Base-by-base conservation (phyloP, 2,329 filamentous ascomycete genomes). In the Neopestalotiopsis sp. region DNA sequence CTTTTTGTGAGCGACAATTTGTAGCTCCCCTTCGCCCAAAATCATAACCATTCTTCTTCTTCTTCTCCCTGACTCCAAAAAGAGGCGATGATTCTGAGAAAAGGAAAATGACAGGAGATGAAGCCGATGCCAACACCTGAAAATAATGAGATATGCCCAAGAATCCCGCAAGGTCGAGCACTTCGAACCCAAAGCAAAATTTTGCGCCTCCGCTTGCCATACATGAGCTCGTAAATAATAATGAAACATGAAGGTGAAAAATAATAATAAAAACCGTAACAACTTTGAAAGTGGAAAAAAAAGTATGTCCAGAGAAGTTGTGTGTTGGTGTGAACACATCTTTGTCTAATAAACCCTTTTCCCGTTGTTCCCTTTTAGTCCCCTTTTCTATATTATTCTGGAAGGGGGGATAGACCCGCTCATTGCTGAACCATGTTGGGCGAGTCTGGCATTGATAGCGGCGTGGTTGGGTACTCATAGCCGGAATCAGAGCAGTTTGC, bases 371-470 rank as follows among this genome's bases (percentile, higher is more conserved):
- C 34, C 34, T 38, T 38, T 38, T 38, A 38, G 10, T 7, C 34
- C 34, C 45, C 30, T 58, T 53, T 42, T 58, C 24, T 53, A 42
- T 66, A 30, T 9, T 24, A 17, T 24, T 53, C 10, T 38, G 34
- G 34, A 38, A 38, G 34, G 34, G 34, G 34, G 34, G 34, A 38
- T 7, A 38, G 13, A 38, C 34, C 59, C 30, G 57, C 14, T 34
- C 32, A 74, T 57, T 77, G 76, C 12, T 77, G 78, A 13, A 85
- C 79, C 77, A 87, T 81, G 74, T 86, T 86, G 58, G 91, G 91
- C 59, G 91, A 92, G 61, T 86, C 87, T 40, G 91, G 90, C 88
- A 93, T 90, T n/a, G 91, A 93, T 72, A 92, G 82, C 70, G 92
- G 92, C 66, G 92, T 94, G 58, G 88, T 88, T 49, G 91, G 91